Percentiles rank a stretch among this genome's conserved stretches.
Evolutionary conservation across 768 basidiomycete species (phyloP).

Genomic region (Boletus eberwhitei): DNA sequence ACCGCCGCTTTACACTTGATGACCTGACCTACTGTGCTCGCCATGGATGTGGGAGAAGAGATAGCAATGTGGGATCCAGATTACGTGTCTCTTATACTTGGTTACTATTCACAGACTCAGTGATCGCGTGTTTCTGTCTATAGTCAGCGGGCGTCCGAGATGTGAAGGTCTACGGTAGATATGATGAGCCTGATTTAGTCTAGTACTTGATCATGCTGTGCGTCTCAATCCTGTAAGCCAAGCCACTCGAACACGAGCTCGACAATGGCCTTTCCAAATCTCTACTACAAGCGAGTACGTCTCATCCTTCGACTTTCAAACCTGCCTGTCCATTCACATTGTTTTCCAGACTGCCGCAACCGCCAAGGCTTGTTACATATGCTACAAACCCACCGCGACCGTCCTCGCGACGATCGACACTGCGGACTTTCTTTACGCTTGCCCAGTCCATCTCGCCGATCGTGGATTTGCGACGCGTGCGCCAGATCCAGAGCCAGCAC

Average conservation of each 20-base stretch:
- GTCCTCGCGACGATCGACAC: slow-evolving; percentile 84
- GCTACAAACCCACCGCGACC: slow-evolving; percentile 74
- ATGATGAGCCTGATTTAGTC: slow-evolving; percentile 1
- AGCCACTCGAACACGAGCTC: neutral
- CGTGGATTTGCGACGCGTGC: slow-evolving; percentile 65
- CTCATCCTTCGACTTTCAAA: neutral
- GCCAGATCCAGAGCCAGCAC: slow-evolving; percentile 39
- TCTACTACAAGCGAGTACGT: slow-evolving; percentile 88
- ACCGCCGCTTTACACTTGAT: slow-evolving; percentile 91
- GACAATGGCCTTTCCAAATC: slow-evolving; percentile 64
- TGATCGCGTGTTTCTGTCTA: slow-evolving; percentile 1
- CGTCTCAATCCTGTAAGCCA: no score
- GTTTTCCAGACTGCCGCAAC: slow-evolving; percentile 67
- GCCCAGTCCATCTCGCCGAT: slow-evolving; percentile 77
- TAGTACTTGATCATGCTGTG: no score
- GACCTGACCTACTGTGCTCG: slow-evolving; percentile 67
- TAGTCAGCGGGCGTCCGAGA: neutral
- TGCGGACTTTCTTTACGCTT: slow-evolving; percentile 84
- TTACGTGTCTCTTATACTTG: slow-evolving; percentile 1
- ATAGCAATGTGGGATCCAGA: slow-evolving; percentile 4
- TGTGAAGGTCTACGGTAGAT: slow-evolving; percentile 5
- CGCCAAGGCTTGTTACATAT: slow-evolving; percentile 72
- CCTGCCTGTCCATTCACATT: neutral
- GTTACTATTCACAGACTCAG: neutral
- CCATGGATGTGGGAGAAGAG: slow-evolving; percentile 46